Conservation (phyloP, 495 filamentous ascomycete genomes). For the Penicillium herquei region DNA sequence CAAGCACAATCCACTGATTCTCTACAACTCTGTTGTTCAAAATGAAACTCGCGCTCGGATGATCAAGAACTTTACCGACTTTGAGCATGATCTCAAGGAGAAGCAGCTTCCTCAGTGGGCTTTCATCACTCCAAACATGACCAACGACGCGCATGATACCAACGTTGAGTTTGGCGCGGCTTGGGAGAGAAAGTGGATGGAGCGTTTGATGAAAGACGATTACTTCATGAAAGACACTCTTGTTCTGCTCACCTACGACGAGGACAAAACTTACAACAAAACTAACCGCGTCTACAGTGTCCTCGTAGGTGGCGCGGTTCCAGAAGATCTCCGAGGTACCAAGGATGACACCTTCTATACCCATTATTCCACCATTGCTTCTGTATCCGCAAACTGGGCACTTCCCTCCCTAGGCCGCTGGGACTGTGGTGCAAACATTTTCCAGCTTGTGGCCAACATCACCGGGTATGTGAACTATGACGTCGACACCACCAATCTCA, state of each 20-base stretch:
- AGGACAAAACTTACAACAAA: constrained; percentile 51
- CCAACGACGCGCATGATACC: constrained; percentile 70
- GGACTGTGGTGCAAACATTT: constrained; percentile 71
- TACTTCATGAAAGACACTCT: constrained; percentile 59
- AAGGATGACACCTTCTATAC: constrained; percentile 67
- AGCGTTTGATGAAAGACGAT: constrained; percentile 57
- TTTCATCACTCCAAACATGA: constrained; percentile 77
- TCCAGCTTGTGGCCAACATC: constrained; percentile 57
- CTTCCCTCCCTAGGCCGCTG: constrained; percentile 67
- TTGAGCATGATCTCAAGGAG: constrained; percentile 54
- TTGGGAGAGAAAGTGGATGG: constrained; percentile 61
- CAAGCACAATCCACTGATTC: constrained; percentile 69
- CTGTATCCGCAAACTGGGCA: constrained; percentile 66
- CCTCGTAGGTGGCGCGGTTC: constrained; percentile 64
- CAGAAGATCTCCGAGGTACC: constrained; percentile 54
- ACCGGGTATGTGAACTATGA: constrained; percentile 56
- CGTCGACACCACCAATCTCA: constrained; percentile 43
- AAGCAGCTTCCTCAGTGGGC: constrained; percentile 66
- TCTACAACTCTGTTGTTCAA: constrained; percentile 56
- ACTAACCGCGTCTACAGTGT: constrained; percentile 34
- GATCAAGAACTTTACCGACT: constrained; percentile 67
- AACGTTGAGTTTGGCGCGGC: constrained; percentile 56
- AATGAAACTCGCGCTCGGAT: constrained; percentile 51
- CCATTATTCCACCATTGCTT: constrained; percentile 68
- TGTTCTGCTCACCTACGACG: constrained; percentile 59